Base-by-base conservation (phyloP, 306 rosid genomes). In the Luffa aegyptiaca region DNA sequence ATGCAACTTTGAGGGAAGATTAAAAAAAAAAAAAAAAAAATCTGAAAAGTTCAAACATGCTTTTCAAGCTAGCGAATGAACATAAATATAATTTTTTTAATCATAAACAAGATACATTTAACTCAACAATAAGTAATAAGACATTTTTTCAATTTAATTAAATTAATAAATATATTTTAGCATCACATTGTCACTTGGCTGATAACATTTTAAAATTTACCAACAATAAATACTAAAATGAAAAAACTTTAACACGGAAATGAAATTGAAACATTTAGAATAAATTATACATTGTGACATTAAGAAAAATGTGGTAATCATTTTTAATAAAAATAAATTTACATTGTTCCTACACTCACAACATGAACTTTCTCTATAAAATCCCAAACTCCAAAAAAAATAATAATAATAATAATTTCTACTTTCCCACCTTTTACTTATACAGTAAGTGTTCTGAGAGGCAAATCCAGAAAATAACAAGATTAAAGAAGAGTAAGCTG, bases 401-500 rank as follows among this genome's bases (percentile, higher is more conserved):
- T 26, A 26, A 26, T 26, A 26, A 26, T 26, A 10, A n/a, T 41
- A 18, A 21, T 2, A 8, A 41, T 11, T n/a, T 10, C 20, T 45
- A 70, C 3, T 70, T 70, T 70, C 55, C 10, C 33, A 70, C 75
- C 4, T 20, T 48, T 73, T 26, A 72, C 61, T 46, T 17, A 0
- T 46, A 49, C 77, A 73, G n/a, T 26, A 73, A 13, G 17, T 10
- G 45, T 31, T 31, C 20, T 8, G 0, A 33, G 56, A 73, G 56
- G 41, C 39, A 45, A 26, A 70, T 10, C n/a, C 17, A 49, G 0
- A 2, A 26, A 31, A 8, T 9, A 8, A 26, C 10, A 37, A n/a
- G 65, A 44, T 86, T 88, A 94, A 51, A 87, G 52, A 70, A 93
- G 91, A 64, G 86, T 84, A 66, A 96, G 97, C 86, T 90, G 93